Percentiles rank a stretch among this genome's conserved stretches.
Conservation (phyloP, 2,329 filamentous ascomycete genomes). For the Pseudocercospora pini-densiflorae region DNA sequence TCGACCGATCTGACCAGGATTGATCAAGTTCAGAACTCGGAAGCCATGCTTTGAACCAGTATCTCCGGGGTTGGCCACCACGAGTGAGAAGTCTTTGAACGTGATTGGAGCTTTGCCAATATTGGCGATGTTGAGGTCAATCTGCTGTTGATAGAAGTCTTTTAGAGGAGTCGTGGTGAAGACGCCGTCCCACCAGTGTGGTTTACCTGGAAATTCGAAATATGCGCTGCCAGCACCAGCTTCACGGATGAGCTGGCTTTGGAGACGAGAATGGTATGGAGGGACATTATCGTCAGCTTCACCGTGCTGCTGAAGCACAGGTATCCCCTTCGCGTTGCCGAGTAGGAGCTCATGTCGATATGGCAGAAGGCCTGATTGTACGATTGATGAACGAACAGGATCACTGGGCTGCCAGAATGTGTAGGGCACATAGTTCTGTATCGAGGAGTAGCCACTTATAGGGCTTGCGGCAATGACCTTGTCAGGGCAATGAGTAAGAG, state of each 20-base stretch:
- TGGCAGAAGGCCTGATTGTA: slow-evolving; percentile 55
- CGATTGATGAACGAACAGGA: slow-evolving; percentile 52
- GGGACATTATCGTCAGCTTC: slow-evolving; percentile 63
- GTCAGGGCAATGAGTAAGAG: slow-evolving; percentile 60
- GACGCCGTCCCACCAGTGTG: slow-evolving; percentile 61
- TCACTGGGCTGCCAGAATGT: slow-evolving; percentile 60
- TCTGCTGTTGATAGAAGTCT: slow-evolving; percentile 52
- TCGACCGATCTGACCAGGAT: slow-evolving; percentile 57
- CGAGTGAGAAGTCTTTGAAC: slow-evolving; percentile 50
- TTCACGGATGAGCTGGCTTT: slow-evolving; percentile 55
- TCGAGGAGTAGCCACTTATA: slow-evolving; percentile 63
- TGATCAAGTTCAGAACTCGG: slow-evolving; percentile 53
- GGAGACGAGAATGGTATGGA: slow-evolving; percentile 59
- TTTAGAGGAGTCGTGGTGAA: slow-evolving; percentile 57
- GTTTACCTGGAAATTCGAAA: slow-evolving; percentile 53
- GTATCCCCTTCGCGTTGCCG: slow-evolving; percentile 57
- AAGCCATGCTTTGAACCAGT: slow-evolving; percentile 59
- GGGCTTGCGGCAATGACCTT: slow-evolving; percentile 60
- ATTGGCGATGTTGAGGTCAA: slow-evolving; percentile 32
- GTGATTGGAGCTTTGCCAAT: slow-evolving; percentile 29
- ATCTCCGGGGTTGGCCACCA: slow-evolving; percentile 57
- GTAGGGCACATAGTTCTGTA: slow-evolving; percentile 64
- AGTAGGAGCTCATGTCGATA: slow-evolving; percentile 62
- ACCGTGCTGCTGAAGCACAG: slow-evolving; percentile 62
- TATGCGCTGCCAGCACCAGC: slow-evolving; percentile 51